Conservation (phyloP, 1,284 basidiomycete species). For the Ustilago curta region DNA sequence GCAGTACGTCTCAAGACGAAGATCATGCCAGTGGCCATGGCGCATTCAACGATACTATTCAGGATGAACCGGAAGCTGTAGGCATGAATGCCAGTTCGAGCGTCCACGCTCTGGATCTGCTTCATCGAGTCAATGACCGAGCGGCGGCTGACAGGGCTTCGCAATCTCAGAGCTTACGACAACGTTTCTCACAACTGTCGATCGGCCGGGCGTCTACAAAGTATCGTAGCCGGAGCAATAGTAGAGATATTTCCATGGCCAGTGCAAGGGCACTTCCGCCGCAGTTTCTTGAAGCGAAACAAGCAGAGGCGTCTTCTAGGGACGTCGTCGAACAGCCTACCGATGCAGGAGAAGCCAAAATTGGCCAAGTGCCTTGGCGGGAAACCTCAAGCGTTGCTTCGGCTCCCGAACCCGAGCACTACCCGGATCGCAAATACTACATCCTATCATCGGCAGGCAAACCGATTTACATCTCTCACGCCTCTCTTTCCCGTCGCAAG, state of each 20-base stretch:
- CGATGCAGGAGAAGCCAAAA: not conserved
- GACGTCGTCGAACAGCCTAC: not conserved
- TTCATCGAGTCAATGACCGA: slow-evolving; percentile 40
- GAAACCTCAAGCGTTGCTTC: not conserved
- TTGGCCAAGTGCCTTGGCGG: not conserved
- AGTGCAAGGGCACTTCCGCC: slow-evolving; percentile 2
- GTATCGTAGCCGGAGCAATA: slow-evolving; percentile 28
- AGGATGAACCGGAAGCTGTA: slow-evolving; percentile 37
- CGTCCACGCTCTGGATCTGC: slow-evolving; percentile 44
- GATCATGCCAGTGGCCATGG: slow-evolving; percentile 15
- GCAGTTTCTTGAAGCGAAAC: slow-evolving; percentile 16
- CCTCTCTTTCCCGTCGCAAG: slow-evolving; percentile 28
- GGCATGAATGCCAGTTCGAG: slow-evolving; percentile 32
- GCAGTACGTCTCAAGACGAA: slow-evolving; percentile 3
- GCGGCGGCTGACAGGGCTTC: slow-evolving; percentile 38
- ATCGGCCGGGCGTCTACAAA: slow-evolving; percentile 26
- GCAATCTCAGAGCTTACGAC: slow-evolving; percentile 18
- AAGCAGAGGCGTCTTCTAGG: not conserved
- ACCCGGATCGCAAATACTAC: slow-evolving; percentile 53
- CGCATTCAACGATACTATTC: slow-evolving; percentile 25
- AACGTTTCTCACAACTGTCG: slow-evolving; percentile 32
- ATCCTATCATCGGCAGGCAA: slow-evolving; percentile 62
- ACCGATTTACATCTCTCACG: slow-evolving; percentile 58
- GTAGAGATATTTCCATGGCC: slow-evolving; percentile 12
- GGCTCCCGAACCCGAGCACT: slow-evolving; percentile 12